Percentiles rank a stretch among this genome's conserved stretches.
Conservation (phyloP, 2,329 filamentous ascomycete species). For the Diaporthe destruens region DNA sequence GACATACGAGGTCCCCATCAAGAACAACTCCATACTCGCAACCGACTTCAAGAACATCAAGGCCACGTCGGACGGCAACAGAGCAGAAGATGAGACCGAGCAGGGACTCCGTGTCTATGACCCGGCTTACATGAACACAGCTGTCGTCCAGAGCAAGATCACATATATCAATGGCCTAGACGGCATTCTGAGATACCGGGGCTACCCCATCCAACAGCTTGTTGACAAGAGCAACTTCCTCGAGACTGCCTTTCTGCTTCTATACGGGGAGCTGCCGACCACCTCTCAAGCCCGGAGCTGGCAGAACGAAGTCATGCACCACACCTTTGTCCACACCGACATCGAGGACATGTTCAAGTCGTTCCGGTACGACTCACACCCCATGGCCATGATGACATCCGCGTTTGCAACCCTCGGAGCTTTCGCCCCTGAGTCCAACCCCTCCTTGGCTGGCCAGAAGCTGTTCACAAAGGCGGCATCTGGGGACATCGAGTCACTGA, state of each 20-base stretch:
- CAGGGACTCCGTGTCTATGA: constrained; percentile 64
- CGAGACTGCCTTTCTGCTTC: constrained; percentile 63
- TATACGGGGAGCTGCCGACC: constrained; percentile 64
- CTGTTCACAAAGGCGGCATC: constrained; percentile 61
- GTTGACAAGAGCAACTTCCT: constrained; percentile 63
- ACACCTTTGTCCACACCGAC: constrained; percentile 63
- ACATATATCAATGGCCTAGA: constrained; percentile 66
- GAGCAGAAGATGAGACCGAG: constrained; percentile 60
- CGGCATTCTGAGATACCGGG: constrained; percentile 64
- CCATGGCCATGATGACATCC: constrained; percentile 65
- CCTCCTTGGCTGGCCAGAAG: constrained; percentile 62
- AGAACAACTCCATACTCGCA: constrained; percentile 62
- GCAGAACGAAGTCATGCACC: constrained; percentile 64
- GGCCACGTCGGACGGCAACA: constrained; percentile 47
- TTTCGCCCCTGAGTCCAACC: constrained; percentile 64
- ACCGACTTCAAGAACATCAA: constrained; percentile 66
- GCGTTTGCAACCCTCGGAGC: constrained; percentile 63
- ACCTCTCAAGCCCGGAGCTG: constrained; percentile 55
- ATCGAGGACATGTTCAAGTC: constrained; percentile 64
- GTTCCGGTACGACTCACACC: constrained; percentile 64
- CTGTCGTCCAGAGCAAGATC: constrained; percentile 62
- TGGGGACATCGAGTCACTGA: constrained; percentile 56
- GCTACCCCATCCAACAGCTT: constrained; percentile 65
- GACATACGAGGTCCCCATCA: constrained; percentile 62
- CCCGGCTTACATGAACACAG: constrained; percentile 67